Conservation (phyloP, 2,329 filamentous ascomycete species). For the Lithohypha guttulata region DNA sequence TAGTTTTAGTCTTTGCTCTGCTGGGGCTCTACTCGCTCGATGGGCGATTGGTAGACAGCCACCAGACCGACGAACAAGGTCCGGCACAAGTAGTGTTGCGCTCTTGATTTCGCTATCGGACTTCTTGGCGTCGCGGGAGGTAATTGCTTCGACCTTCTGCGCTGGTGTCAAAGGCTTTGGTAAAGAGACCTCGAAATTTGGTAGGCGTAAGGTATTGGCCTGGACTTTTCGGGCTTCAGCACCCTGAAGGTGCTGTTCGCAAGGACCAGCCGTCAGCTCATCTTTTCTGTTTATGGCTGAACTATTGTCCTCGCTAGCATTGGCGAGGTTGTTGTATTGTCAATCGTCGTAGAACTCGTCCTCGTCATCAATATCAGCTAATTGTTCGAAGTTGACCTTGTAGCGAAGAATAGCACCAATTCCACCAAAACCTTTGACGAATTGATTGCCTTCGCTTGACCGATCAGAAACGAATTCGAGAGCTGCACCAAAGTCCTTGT, state of each 20-base stretch:
- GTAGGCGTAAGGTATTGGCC: neutral
- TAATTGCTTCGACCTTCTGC: conserved; percentile 6
- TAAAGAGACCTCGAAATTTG: neutral
- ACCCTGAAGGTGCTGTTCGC: conserved; percentile 14
- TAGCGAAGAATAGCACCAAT: conserved; percentile 95
- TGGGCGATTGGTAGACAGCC: conserved; percentile 11
- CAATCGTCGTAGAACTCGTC: conserved; percentile 77
- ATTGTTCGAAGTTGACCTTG: conserved; percentile 99
- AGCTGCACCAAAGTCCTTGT: conserved; percentile 92
- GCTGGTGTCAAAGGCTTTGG: conserved; percentile 7
- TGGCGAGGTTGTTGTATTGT: conserved; percentile 19
- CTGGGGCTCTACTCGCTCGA: conserved; percentile 18
- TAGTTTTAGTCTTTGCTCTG: conserved; percentile 18
- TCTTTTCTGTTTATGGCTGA: conserved; percentile 44
- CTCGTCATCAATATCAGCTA: conserved; percentile 75
- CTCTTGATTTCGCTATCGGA: neutral
- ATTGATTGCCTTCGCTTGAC: conserved; percentile 97
- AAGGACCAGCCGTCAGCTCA: conserved; percentile 45
- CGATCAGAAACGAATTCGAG: conserved; percentile 97
- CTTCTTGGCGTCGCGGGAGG: neutral
- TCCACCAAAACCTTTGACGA: conserved; percentile 98
- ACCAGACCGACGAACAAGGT: neutral
- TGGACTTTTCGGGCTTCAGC: neutral
- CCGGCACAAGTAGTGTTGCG: neutral
- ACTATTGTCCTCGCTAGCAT: conserved; percentile 65